These are phyloP conservation scores for Saturnispora ahearnii DNA, from an alignment of 805 yeast genomes.

Conservation along the genomic window DNA sequence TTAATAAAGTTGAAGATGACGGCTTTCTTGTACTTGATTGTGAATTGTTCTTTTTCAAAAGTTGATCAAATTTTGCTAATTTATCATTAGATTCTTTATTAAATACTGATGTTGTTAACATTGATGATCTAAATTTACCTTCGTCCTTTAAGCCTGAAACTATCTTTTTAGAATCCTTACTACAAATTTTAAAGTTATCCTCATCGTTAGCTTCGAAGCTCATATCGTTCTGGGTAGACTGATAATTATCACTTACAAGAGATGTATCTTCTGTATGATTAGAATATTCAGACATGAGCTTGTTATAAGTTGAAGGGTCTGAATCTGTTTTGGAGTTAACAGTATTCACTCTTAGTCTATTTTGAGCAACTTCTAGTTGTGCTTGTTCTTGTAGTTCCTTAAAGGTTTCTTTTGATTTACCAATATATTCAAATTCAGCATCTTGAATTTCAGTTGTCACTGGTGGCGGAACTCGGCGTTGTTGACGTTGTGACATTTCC, in stretches of 20 bases:
- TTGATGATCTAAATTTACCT: constrained; percentile 30
- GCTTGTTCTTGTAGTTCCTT: constrained; percentile 23
- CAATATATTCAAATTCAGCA: constrained; percentile 20
- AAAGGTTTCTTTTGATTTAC: constrained; percentile 25
- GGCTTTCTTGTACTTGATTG: not conserved
- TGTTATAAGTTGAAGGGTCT: constrained; percentile 21
- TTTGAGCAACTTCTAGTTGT: constrained; percentile 17
- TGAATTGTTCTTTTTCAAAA: constrained; percentile 9
- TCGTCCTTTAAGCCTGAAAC: constrained; percentile 26
- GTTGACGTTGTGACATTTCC: constrained; percentile 10
- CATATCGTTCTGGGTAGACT: not conserved
- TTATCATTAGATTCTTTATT: constrained; percentile 9
- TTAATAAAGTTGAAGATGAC: constrained; percentile 9
- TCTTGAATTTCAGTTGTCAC: constrained; percentile 20
- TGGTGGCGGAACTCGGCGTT: constrained; percentile 24
- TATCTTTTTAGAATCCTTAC: not conserved
- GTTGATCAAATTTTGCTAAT: not conserved
- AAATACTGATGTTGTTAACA: constrained; percentile 12
- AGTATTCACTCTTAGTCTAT: constrained; percentile 7
- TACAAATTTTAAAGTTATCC: not conserved
- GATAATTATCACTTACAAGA: constrained; percentile 12
- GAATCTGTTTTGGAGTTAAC: constrained; percentile 13
- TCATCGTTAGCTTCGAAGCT: constrained; percentile 6
- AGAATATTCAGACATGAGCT: constrained; percentile 24
- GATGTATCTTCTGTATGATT: constrained; percentile 26